Base-by-base conservation (phyloP, 2,329 filamentous ascomycete species). In the Fusarium napiforme region DNA sequence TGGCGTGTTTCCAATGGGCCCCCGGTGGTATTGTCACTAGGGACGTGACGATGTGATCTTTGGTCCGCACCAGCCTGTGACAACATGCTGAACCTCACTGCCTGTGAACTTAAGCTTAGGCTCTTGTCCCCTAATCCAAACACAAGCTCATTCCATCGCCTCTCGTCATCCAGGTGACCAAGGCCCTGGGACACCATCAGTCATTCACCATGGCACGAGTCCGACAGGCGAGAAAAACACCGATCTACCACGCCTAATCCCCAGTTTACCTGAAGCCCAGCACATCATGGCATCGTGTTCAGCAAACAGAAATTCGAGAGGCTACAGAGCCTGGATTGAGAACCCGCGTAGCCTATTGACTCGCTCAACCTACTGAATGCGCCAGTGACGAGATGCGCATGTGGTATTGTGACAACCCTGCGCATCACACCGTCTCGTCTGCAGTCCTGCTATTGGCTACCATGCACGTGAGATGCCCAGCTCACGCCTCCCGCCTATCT, bases 321-420 rank as follows among this genome's bases (percentile, higher is more conserved):
- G 67, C 55, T 52, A 47, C 46, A 49, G 47, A 43, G 57, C 50
- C 50, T 47, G 34, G 42, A 57, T 30, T n/a, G 39, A 40, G 36
- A 52, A 39, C 60, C 72, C 70, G 65, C 71, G 61, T 68, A 45
- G 53, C 56, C 59, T 46, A 60, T 37, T 37, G 52, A 62, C 71
- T 75, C 53, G 50, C 62, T 64, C 72, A 75, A 67, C 67, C 72
- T 56, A 67, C 71, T 57, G 61, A 72, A 65, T 71, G 64, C 75
- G 75, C 76, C 69, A 78, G 76, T 78, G 75, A 78, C 69, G 56
- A 76, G 72, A 75, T 75, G 66, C 72, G 75, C 74, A 78, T 76
- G 74, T 73, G 69, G 72, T 76, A 75, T 74, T 77, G 76, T 78
- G 76, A 78, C 65, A 74, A 69, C 69, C 73, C 72, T 78, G 64